phyloP scores from a whole-genome alignment of 495 filamentous ascomycete genomes.

The Penicillium arizonense region DNA sequence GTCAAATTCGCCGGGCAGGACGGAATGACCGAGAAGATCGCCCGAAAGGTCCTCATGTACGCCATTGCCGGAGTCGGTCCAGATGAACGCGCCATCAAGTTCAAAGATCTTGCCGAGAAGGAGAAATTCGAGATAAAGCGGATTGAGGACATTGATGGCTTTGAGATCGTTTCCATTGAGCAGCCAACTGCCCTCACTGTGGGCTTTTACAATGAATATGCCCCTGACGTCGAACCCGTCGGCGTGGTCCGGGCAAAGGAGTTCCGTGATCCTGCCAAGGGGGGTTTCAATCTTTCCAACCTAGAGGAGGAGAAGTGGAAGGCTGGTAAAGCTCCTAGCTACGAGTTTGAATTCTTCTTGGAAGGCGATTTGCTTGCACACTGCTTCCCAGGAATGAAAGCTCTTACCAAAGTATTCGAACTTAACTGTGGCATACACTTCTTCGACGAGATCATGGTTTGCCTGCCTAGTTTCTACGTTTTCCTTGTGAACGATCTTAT shows the following conservation, averaged over 20 bases:
- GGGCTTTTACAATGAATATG: conserved; percentile 42
- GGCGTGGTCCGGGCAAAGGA: conserved; percentile 45
- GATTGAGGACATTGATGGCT: conserved; percentile 46
- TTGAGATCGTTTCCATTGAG: conserved; percentile 55
- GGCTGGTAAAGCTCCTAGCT: conserved; percentile 15
- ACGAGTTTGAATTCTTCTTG: conserved; percentile 61
- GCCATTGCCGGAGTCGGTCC: conserved; percentile 41
- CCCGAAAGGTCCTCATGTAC: conserved; percentile 43
- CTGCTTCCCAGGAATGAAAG: conserved; percentile 74
- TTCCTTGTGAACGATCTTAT: conserved; percentile 73
- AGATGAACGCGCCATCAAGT: conserved; percentile 32
- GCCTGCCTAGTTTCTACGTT: conserved; percentile 58
- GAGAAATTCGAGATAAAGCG: conserved; percentile 30
- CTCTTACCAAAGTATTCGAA: conserved; percentile 61
- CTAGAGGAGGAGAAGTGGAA: conserved; percentile 38
- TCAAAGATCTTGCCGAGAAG: conserved; percentile 20
- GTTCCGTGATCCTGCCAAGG: conserved; percentile 39
- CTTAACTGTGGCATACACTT: conserved; percentile 60
- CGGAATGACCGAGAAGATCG: conserved; percentile 30
- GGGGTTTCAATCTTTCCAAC: conserved; percentile 38
- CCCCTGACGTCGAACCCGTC: conserved; percentile 36
- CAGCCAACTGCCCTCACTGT: conserved; percentile 33
- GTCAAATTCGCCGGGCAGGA: conserved; percentile 8
- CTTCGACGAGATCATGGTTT: conserved; percentile 54
- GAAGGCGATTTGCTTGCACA: conserved; percentile 62